phyloP scores from a whole-genome alignment of 169 alveolate species.

The Cytauxzoon felis region DNA sequence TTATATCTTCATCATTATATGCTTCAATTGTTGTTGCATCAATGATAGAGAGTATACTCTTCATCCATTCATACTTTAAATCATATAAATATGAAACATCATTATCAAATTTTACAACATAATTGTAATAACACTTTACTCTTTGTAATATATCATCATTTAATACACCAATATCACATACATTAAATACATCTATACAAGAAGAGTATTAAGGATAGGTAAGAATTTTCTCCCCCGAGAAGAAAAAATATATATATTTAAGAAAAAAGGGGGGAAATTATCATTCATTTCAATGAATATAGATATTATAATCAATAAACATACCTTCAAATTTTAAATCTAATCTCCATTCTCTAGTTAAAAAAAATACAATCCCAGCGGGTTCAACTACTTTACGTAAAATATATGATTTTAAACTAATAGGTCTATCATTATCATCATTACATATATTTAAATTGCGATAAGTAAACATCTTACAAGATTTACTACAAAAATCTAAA shows the following conservation, averaged over 20 bases:
- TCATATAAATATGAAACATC: constrained; percentile 1
- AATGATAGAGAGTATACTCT: constrained; percentile 2
- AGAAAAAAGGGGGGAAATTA: neutral
- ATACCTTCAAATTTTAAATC: constrained; percentile 20
- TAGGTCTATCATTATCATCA: constrained; percentile 34
- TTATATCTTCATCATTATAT: constrained; percentile 7
- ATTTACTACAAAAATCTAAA: neutral
- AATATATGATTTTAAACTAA: constrained; percentile 34
- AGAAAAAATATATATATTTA: neutral
- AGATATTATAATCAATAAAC: neutral
- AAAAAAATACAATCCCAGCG: constrained; percentile 72
- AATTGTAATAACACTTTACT: too few relatives aligned
- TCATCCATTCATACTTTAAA: constrained; percentile 37
- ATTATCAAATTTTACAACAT: too few relatives aligned
- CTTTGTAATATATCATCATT: too few relatives aligned
- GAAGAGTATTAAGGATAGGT: too few relatives aligned
- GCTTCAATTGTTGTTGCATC: neutral
- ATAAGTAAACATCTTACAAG: constrained; percentile 1
- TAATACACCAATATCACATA: too few relatives aligned
- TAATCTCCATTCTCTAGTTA: constrained; percentile 61
- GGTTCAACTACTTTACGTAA: constrained; percentile 45
- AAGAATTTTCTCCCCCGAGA: too few relatives aligned
- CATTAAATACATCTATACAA: too few relatives aligned
- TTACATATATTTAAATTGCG: constrained; percentile 22
- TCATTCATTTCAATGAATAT: neutral